Evolutionary conservation across 106 monocot genomes (phyloP).

Genomic region (Amphibolis antarctica): DNA sequence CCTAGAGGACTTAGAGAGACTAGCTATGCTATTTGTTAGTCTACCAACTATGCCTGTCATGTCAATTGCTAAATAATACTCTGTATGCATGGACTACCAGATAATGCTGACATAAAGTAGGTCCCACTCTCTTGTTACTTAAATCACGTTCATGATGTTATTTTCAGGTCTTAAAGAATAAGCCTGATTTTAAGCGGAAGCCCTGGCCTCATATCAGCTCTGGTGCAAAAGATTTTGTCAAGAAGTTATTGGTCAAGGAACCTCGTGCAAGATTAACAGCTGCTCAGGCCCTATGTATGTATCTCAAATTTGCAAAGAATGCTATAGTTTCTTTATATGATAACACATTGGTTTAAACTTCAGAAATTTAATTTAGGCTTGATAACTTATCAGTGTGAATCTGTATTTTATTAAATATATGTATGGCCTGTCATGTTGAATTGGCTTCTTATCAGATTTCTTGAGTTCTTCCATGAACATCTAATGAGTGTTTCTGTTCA

Average conservation of each 20-base stretch:
- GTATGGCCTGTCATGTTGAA: background rate
- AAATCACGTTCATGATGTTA: background rate
- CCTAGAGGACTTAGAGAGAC: background rate
- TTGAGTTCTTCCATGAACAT: background rate
- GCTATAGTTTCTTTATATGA: too few species aligned
- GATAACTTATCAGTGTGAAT: background rate
- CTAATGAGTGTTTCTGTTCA: background rate
- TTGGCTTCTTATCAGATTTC: background rate
- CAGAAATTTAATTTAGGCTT: background rate
- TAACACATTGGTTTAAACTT: background rate
- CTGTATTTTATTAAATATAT: background rate
- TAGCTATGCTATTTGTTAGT: background rate
- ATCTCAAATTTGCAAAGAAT: background rate
- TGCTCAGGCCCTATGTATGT: conserved; percentile 94
- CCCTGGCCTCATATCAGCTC: conserved; percentile 79
- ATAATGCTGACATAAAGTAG: background rate
- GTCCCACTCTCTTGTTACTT: background rate
- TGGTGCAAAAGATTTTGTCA: conserved; percentile 80
- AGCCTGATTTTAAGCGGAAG: conserved; percentile 84
- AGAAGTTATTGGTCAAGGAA: conserved; percentile 77
- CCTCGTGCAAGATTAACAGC: conserved; percentile 75
- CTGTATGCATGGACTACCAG: background rate
- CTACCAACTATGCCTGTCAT: background rate
- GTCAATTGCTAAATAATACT: background rate
- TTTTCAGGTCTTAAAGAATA: conserved; percentile 70